phyloP scores from a whole-genome alignment of 306 rosid species.

The Alnus rubra region DNA sequence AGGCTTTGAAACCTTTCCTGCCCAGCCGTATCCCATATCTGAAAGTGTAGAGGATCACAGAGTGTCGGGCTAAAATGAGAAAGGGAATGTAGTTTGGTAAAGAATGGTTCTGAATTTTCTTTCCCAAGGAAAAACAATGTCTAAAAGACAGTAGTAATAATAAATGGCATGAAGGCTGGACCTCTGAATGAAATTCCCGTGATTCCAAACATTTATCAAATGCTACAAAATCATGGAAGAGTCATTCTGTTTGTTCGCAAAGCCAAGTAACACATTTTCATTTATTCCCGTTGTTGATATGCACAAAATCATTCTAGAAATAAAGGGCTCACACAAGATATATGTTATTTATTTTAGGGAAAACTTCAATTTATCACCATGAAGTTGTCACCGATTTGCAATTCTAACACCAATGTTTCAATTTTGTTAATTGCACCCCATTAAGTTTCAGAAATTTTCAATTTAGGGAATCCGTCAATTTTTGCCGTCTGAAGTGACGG shows the following conservation, averaged over 20 bases:
- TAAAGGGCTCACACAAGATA: too few relatives aligned
- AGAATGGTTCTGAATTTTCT: neutral
- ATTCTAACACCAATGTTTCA: too few relatives aligned
- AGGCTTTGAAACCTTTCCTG: slow-evolving; percentile 94
- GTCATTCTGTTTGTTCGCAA: neutral
- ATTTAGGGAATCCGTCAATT: too few relatives aligned
- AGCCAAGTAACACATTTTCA: neutral
- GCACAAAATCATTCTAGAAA: too few relatives aligned
- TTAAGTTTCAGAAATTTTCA: too few relatives aligned
- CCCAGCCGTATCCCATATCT: slow-evolving; percentile 70
- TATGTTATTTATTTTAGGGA: too few relatives aligned
- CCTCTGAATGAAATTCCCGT: neutral
- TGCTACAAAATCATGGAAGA: neutral
- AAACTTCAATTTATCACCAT: too few relatives aligned
- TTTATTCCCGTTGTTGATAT: neutral
- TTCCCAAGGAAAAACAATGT: neutral
- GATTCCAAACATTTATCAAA: neutral
- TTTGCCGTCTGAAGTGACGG: too few relatives aligned
- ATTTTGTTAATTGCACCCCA: too few relatives aligned
- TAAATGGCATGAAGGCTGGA: neutral
- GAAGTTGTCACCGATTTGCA: too few relatives aligned
- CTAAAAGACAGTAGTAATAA: neutral
- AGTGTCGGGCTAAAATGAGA: neutral
- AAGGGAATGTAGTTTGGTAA: neutral
- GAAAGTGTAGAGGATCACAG: slow-evolving; percentile 14